Percentiles rank a stretch among this genome's conserved stretches.
Evolutionary conservation across 2,329 filamentous ascomycete species (phyloP).

Genomic region (Cladosporium sp.): DNA sequence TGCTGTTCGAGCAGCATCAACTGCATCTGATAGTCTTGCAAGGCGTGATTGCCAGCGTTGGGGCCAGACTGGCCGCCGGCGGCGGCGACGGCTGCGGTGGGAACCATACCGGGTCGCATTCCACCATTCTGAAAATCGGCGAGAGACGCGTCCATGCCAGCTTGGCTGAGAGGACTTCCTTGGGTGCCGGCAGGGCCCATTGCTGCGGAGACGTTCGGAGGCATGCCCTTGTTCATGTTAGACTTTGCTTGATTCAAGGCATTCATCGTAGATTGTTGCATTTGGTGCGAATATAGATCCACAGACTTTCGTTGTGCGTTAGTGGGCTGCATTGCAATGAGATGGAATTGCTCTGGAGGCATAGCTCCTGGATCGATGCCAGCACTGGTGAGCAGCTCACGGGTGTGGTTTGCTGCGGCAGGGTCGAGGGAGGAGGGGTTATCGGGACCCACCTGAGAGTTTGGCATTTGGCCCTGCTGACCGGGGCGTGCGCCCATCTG

Average conservation of each 20-base stretch:
- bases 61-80: conserved; percentile 31
- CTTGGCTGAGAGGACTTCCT: conserved; percentile 31
- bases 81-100: conserved; percentile 24
- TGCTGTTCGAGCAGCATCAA: conserved; percentile 82
- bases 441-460: conserved; percentile 31
- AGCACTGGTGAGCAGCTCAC: conserved; percentile 52
- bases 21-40: conserved; percentile 88
- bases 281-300: conserved; percentile 79
- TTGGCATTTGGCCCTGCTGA: conserved; percentile 27
- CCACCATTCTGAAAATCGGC: conserved; percentile 33
- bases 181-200: conserved; percentile 43
- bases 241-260: conserved; percentile 47
- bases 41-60: conserved; percentile 67
- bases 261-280: conserved; percentile 79
- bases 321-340: conserved; percentile 50
- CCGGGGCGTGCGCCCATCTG: conserved; percentile 54
- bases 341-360: conserved; percentile 71
- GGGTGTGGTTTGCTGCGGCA: conserved; percentile 20
- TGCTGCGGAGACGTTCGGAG: conserved; percentile 51
- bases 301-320: conserved; percentile 76
- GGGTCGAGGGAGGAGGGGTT: conserved; percentile 21
- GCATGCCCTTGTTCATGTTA: conserved; percentile 70
- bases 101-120: conserved; percentile 17
- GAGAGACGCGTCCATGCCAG: conserved; percentile 65
- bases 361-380: conserved; percentile 73